These are phyloP conservation scores for Piloderma croceum DNA, from an alignment of 768 basidiomycete genomes.

Conservation along the genomic window DNA sequence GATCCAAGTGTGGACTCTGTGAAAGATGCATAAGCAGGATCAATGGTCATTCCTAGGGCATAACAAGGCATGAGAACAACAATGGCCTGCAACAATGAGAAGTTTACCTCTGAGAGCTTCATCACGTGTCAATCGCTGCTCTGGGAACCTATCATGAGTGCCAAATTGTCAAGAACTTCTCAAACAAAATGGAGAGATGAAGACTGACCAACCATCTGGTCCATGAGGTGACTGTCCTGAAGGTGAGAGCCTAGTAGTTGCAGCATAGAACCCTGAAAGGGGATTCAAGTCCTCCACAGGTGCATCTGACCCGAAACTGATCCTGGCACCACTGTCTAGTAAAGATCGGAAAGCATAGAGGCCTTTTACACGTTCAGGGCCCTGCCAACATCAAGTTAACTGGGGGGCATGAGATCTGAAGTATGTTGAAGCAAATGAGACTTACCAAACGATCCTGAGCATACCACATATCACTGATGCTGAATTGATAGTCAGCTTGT, in stretches of 20 bases:
- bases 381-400: constrained; percentile 35
- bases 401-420: not conserved
- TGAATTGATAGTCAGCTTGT: no score
- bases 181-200: not conserved
- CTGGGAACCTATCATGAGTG: constrained; percentile 67
- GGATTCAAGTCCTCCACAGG: constrained; percentile 89
- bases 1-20: constrained; percentile 71
- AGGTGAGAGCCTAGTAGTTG: constrained; percentile 66
- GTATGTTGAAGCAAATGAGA: no score
- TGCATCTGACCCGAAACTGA: constrained; percentile 83
- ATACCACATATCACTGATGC: constrained; percentile 86
- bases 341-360: constrained; percentile 85
- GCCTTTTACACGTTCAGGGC: constrained; percentile 75
- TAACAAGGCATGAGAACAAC: not conserved
- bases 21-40: constrained; percentile 85
- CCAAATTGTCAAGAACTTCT: not conserved
- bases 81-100: not conserved
- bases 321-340: constrained; percentile 55
- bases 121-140: constrained; percentile 65
- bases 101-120: constrained; percentile 70
- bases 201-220: constrained; percentile 67
- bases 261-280: constrained; percentile 82
- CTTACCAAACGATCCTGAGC: constrained; percentile 75
- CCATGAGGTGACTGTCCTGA: constrained; percentile 79
- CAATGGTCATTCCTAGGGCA: constrained; percentile 72